Conservation (phyloP, 2,329 filamentous ascomycete genomes). For the Microthyrium microscopicum region DNA sequence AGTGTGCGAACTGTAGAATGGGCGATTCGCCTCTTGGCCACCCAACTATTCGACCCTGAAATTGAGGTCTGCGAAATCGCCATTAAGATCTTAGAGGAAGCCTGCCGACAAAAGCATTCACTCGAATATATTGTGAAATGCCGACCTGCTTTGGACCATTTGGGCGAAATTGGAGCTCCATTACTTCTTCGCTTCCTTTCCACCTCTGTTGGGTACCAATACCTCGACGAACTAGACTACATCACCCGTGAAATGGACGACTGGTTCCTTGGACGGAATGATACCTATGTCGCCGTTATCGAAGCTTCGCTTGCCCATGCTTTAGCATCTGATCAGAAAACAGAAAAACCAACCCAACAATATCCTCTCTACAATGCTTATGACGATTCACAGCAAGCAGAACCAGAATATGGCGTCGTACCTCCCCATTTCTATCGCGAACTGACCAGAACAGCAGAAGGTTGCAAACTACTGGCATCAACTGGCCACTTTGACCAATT, state of each 20-base stretch:
- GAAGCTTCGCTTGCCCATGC: constrained; percentile 88
- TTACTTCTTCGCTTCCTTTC: constrained; percentile 83
- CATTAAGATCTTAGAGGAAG: constrained; percentile 93
- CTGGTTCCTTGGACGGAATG: constrained; percentile 94
- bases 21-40: constrained; percentile 95
- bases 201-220: constrained; percentile 93
- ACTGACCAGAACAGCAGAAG: constrained; percentile 79
- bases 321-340: constrained; percentile 44
- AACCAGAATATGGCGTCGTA: constrained; percentile 41
- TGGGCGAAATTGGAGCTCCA: constrained; percentile 92
- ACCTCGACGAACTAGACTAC: constrained; percentile 90
- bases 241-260: constrained; percentile 99
- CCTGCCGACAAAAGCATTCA: constrained; percentile 80
- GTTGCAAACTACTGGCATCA: constrained; percentile 72
- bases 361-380: constrained; percentile 20
- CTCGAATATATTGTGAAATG: constrained; percentile 96
- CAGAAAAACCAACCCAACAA: constrained; percentile 8
- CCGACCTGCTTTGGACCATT: constrained; percentile 79
- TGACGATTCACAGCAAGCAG: constrained; percentile 27
- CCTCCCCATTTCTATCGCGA: constrained; percentile 98
- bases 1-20: constrained; percentile 64
- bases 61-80: constrained; percentile 92
- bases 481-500: constrained; percentile 97
- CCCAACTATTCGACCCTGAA: constrained; percentile 92
- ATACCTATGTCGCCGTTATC: constrained; percentile 85